Evolutionary conservation across 2,329 filamentous ascomycete genomes (phyloP).

Genomic region (Echinosphaeria canescens): DNA sequence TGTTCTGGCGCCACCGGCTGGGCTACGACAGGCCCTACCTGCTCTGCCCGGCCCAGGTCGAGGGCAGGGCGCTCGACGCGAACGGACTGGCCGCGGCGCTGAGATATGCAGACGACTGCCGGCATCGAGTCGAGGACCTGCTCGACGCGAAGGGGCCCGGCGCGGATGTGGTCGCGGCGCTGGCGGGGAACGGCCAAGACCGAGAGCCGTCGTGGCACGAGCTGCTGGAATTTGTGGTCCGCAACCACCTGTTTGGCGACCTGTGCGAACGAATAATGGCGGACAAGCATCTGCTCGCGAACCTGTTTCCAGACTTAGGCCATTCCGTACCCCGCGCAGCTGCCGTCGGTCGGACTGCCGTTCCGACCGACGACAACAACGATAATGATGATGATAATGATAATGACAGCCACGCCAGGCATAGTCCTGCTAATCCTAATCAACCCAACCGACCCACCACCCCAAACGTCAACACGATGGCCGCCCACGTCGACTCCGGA

Average conservation of each 20-base stretch:
- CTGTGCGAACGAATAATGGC: constrained; percentile 5
- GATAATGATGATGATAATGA: no score
- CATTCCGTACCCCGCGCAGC: no score
- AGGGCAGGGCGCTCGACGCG: constrained; percentile 3
- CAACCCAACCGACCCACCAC: no score
- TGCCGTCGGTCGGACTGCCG: no score
- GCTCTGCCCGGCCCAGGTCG: constrained; percentile 1
- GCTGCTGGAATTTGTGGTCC: constrained; percentile 6
- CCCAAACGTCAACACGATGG: no score
- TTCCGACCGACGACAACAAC: no score
- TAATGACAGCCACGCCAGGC: no score
- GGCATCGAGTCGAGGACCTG: constrained; percentile 1
- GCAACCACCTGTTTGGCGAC: constrained; percentile 7
- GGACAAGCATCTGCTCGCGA: not conserved
- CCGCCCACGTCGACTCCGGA: no score
- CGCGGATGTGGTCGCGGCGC: constrained; percentile 2
- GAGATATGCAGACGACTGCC: constrained; percentile 5
- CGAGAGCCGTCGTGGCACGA: constrained; percentile 4
- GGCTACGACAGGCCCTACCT: constrained; percentile 19
- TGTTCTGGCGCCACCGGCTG: constrained; percentile 21
- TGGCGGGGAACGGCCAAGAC: constrained; percentile 4
- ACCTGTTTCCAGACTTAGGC: no score
- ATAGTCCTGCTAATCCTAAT: no score
- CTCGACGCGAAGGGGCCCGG: constrained; percentile 1
- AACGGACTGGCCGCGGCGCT: constrained; percentile 10